These are phyloP conservation scores for Hypseocharis bilobata DNA, from an alignment of 441 rosid genomes.

Conservation along the genomic window DNA sequence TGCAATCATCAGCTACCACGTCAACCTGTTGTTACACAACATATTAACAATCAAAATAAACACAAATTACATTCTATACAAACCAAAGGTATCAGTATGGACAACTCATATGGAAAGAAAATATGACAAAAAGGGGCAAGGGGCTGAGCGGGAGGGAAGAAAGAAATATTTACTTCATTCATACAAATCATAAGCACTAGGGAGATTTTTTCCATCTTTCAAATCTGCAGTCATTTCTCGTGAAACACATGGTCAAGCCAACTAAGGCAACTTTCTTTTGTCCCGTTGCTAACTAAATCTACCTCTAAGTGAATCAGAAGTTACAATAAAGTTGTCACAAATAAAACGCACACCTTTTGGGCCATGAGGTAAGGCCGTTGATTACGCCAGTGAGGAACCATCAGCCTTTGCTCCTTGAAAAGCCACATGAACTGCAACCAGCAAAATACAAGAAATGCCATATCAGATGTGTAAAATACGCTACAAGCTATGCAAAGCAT, in stretches of 20 bases:
- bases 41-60: background rate
- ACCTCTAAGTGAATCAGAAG: background rate
- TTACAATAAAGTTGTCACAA: background rate
- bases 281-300: background rate
- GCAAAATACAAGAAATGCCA: constrained; percentile 5
- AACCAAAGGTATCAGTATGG: background rate
- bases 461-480: background rate
- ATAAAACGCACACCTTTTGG: constrained; percentile 43
- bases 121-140: background rate
- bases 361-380: constrained; percentile 69
- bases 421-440: constrained; percentile 68
- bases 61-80: background rate
- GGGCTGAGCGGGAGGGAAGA: too few relatives aligned
- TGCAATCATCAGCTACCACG: constrained; percentile 37
- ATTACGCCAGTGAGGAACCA: constrained; percentile 77
- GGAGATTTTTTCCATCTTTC: background rate
- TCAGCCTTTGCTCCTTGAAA: constrained; percentile 72
- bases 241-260: background rate
- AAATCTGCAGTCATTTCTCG: background rate
- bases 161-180: too few relatives aligned
- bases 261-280: background rate
- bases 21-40: constrained; percentile 36
- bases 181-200: background rate
- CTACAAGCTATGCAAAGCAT: background rate
- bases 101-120: background rate